A percentile compares a stretch with the other conserved stretches of the same genome.
These are phyloP conservation scores for Geoglossum cookeanum DNA, from an alignment of 2,329 filamentous ascomycete genomes.

Conservation along the genomic window DNA sequence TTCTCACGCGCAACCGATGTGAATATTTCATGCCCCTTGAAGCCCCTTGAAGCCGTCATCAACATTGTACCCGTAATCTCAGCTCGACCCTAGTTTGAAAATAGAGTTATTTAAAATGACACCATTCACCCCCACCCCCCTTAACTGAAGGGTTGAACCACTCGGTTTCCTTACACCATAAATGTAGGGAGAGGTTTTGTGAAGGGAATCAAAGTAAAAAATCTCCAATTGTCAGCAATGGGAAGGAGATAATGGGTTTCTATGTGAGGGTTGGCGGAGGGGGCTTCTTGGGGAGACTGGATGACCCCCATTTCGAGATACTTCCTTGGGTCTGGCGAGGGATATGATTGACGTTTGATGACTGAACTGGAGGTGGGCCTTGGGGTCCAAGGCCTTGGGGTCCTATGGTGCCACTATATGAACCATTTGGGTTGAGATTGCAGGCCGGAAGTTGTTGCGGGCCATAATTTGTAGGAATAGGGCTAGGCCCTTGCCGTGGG, in stretches of 20 bases:
- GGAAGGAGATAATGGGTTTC: neutral
- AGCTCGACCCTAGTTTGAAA: too few species aligned
- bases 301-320: neutral
- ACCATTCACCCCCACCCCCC: too few species aligned
- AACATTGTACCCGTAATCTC: too few species aligned
- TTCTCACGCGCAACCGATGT: too few species aligned
- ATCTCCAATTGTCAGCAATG: neutral
- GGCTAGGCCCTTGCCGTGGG: neutral
- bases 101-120: too few species aligned
- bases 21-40: too few species aligned
- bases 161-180: too few species aligned
- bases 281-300: neutral
- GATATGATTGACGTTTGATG: neutral
- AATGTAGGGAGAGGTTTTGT: too few species aligned
- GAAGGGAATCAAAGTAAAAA: neutral
- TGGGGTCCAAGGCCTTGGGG: neutral
- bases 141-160: too few species aligned
- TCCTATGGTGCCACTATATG: neutral
- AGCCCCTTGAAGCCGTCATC: too few species aligned
- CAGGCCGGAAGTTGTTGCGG: neutral
- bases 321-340: neutral
- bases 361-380: neutral
- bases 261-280: neutral
- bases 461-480: neutral
- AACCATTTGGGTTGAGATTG: neutral